Conservation (phyloP, 805 yeast genomes). For the Cyberlindnera subsufficiens region DNA sequence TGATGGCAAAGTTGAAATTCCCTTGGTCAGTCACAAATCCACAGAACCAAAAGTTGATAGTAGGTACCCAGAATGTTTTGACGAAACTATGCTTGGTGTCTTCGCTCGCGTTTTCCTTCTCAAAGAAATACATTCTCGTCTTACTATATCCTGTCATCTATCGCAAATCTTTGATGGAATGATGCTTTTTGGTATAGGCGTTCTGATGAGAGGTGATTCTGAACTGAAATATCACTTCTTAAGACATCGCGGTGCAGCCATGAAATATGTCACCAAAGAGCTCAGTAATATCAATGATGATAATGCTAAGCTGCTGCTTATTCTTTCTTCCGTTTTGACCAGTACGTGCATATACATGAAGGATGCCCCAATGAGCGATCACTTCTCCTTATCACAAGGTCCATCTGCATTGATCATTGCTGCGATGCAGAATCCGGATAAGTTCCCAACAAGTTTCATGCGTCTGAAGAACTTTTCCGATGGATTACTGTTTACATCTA, state of each 20-base stretch:
- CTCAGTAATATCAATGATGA: slow-evolving; percentile 11
- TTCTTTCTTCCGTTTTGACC: slow-evolving; percentile 5
- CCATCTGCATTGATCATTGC: slow-evolving; percentile 13
- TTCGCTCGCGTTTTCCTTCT: slow-evolving; percentile 12
- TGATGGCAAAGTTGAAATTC: neutral
- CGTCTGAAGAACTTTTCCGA: slow-evolving; percentile 14
- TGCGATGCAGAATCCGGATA: slow-evolving; percentile 11
- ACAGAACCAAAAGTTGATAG: slow-evolving; percentile 7
- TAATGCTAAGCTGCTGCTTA: slow-evolving; percentile 9
- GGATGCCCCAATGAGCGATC: slow-evolving; percentile 9
- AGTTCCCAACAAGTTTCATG: slow-evolving; percentile 10
- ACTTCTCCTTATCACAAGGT: slow-evolving; percentile 15
- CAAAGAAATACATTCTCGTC: slow-evolving; percentile 4
- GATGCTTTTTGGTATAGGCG: slow-evolving; percentile 13
- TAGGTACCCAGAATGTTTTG: slow-evolving; percentile 11
- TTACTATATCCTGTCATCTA: neutral
- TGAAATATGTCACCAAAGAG: slow-evolving; percentile 6
- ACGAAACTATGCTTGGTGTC: slow-evolving; percentile 13
- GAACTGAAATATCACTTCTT: slow-evolving; percentile 7
- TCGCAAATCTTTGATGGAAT: slow-evolving; percentile 8
- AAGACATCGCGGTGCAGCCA: slow-evolving; percentile 11
- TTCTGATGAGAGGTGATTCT: slow-evolving; percentile 3
- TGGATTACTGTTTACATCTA: slow-evolving; percentile 14
- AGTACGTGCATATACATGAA: slow-evolving; percentile 9
- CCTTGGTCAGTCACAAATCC: slow-evolving; percentile 10